Base-by-base conservation (phyloP, 1,139 yeast genomes). In the Blastobotrys raffinosifermentans region DNA sequence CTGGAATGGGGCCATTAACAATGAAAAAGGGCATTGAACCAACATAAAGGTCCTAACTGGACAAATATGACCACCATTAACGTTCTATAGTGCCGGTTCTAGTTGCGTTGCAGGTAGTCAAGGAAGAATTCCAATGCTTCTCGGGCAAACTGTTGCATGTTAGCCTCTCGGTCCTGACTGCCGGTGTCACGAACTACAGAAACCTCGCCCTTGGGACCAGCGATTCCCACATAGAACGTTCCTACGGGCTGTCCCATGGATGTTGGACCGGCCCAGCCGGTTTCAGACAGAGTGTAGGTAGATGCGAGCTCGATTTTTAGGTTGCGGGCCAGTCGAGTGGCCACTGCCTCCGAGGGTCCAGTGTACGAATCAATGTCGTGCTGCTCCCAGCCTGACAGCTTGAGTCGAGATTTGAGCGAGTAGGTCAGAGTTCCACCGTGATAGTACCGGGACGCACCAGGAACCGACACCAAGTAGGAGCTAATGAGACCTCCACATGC, bases 401-500 rank as follows among this genome's bases (percentile, higher is more conserved):
- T 77, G 48, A 85, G 68, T 36, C 94, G 66, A 26, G 87, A 85
- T 49, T 76, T 76, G 46, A 85, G 64, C 40, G 91, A 79, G 58
- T 85, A 85, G 3, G 86, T 80, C 39, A 85, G 62, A 20, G 89
- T 79, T 0, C 94, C 89, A 14, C 95, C 95, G 46, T 81, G 83
- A 53, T 81, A 85, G 61, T 82, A 85, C 42, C 72, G 66, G 9
- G 91, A 80, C 0, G 95, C 95, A 3, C 95, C 94, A 0, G 94
- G 89, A 2, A 82, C 77, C 1, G 91, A 73, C 6, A 85, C 86
- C 26, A 85, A 58, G 52, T 82, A 84, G 1, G 94, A 84, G 4
- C 93, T 80, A 7, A 85, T 64, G 19, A 85, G 68, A 0, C 95
- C 95, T 7, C 95, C 95, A 59, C 95, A 85, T 0, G 94, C 94